Conservation (phyloP, 2,329 filamentous ascomycete species). For the Xylaria sp. region DNA sequence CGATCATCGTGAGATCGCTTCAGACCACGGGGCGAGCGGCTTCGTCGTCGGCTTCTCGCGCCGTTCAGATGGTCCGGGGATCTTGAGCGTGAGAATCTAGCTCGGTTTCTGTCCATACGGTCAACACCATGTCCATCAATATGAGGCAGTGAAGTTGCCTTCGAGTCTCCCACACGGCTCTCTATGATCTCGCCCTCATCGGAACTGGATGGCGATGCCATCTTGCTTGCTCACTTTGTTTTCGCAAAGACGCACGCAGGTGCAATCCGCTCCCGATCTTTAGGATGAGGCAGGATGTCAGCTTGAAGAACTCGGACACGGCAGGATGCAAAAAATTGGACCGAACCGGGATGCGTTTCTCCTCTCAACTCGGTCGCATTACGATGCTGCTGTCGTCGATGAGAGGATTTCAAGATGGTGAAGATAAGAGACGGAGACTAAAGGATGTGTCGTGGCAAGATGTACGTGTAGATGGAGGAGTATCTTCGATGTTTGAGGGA, state of each 20-base stretch:
- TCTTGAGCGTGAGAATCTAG: slow-evolving; percentile 59
- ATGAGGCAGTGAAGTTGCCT: slow-evolving; percentile 87
- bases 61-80: slow-evolving; percentile 56
- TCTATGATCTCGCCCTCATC: slow-evolving; percentile 89
- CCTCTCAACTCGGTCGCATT: slow-evolving; percentile 36
- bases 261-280: slow-evolving; percentile 36
- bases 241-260: slow-evolving; percentile 32
- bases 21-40: slow-evolving; percentile 67
- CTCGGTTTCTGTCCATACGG: slow-evolving; percentile 83
- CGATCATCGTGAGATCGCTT: slow-evolving; percentile 72
- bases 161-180: slow-evolving; percentile 66
- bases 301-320: slow-evolving; percentile 33
- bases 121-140: slow-evolving; percentile 85
- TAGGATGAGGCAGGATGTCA: slow-evolving; percentile 36
- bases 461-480: not conserved
- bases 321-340: slow-evolving; percentile 42
- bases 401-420: not conserved
- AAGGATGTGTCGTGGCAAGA: not conserved
- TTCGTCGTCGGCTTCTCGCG: slow-evolving; percentile 53
- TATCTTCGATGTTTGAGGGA: not conserved
- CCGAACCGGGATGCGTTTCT: slow-evolving; percentile 44
- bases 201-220: slow-evolving; percentile 62
- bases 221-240: slow-evolving; percentile 41
- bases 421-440: not conserved
- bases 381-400: slow-evolving; percentile 27